Evolutionary conservation across 2,329 filamentous ascomycete species (phyloP).

Genomic region (Calonectria ilicicola): DNA sequence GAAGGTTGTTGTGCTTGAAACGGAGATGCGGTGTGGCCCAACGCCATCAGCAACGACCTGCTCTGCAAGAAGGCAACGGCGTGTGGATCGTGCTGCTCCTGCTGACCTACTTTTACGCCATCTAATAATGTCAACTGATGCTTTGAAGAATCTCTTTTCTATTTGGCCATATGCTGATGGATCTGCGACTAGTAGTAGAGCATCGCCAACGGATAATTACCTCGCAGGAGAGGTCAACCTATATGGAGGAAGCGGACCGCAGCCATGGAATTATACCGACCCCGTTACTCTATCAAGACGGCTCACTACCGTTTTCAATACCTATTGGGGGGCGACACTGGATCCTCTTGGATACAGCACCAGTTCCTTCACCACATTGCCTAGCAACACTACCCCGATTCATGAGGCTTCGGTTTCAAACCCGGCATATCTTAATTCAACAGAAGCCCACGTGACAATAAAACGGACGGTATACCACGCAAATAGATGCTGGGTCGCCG

Average conservation of each 20-base stretch:
- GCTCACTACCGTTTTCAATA: constrained; percentile 23
- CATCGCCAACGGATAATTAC: constrained; percentile 16
- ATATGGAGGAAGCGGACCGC: background rate
- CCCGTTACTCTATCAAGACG: constrained; percentile 6
- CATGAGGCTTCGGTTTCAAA: background rate
- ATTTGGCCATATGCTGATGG: background rate
- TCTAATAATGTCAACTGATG: background rate
- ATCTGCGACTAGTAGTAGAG: background rate
- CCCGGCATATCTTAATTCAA: background rate
- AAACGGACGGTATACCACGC: background rate
- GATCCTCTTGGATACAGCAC: background rate
- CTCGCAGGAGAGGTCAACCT: background rate
- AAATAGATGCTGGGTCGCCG: constrained; percentile 12
- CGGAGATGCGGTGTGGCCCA: background rate
- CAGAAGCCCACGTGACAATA: background rate
- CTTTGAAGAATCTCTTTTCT: background rate
- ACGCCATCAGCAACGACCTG: background rate
- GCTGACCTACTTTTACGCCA: background rate
- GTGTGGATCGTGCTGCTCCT: background rate
- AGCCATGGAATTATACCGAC: constrained; percentile 1
- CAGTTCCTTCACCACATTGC: background rate
- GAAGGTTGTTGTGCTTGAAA: background rate
- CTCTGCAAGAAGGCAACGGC: constrained; percentile 1
- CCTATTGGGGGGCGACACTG: constrained; percentile 15
- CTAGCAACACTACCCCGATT: background rate